Percentiles rank a stretch among this genome's conserved stretches.
Conservation (phyloP, 2,329 filamentous ascomycete species). For the Simplicillium aogashimaense region DNA sequence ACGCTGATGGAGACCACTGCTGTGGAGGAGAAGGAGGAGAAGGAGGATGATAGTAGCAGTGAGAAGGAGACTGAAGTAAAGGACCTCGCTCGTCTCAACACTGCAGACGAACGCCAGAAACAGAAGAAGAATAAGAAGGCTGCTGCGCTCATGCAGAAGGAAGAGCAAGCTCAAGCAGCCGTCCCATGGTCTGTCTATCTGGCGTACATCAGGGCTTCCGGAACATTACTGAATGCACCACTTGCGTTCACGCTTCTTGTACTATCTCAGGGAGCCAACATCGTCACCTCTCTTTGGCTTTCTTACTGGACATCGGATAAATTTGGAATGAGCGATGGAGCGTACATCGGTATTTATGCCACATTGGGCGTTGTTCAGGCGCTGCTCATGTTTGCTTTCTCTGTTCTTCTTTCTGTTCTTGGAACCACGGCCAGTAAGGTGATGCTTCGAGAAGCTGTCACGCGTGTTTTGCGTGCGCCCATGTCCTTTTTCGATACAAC, state of each 20-base stretch:
- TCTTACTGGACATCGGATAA: constrained; percentile 86
- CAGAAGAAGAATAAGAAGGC: constrained; percentile 50
- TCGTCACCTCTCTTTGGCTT: constrained; percentile 82
- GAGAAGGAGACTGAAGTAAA: constrained; percentile 30
- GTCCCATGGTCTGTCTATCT: constrained; percentile 74
- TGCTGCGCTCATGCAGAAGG: constrained; percentile 59
- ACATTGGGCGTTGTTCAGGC: constrained; percentile 64
- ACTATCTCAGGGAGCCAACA: constrained; percentile 72
- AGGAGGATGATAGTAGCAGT: constrained; percentile 37
- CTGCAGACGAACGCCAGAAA: constrained; percentile 17
- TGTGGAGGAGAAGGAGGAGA: constrained; percentile 51
- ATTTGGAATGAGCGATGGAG: constrained; percentile 55
- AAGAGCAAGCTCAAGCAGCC: constrained; percentile 61
- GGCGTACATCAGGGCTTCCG: constrained; percentile 68
- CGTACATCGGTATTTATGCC: constrained; percentile 65
- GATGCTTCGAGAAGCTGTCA: constrained; percentile 74
- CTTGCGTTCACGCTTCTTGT: constrained; percentile 54
- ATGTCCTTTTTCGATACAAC: constrained; percentile 97
- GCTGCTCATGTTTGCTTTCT: constrained; percentile 69
- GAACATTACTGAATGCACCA: constrained; percentile 58
- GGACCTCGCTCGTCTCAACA: constrained; percentile 23
- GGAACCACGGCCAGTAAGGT: constrained; percentile 74
- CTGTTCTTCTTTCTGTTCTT: constrained; percentile 64
- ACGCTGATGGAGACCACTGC: constrained; percentile 80
- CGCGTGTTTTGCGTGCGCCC: constrained; percentile 60